phyloP scores from a whole-genome alignment of 2,329 filamentous ascomycete genomes.

The Ophiostoma quercus region DNA sequence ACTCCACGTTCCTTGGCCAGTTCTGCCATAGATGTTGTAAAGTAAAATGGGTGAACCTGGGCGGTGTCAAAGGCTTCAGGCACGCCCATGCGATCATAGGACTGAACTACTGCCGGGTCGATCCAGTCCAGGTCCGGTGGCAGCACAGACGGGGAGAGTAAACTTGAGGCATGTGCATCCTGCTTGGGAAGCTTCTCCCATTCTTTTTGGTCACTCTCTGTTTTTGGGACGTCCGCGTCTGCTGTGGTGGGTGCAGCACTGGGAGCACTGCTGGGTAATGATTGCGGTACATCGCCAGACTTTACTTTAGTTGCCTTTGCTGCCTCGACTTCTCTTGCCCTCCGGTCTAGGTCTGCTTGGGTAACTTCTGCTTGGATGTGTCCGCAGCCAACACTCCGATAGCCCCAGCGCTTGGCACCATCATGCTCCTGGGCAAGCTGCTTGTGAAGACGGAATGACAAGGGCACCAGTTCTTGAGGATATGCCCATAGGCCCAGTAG shows the following conservation, averaged over 20 bases:
- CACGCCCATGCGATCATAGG: conserved; percentile 76
- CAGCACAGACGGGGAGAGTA: conserved; percentile 55
- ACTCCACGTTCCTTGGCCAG: conserved; percentile 66
- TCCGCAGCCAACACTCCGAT: conserved; percentile 72
- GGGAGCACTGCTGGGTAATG: neutral
- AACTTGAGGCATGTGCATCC: conserved; percentile 42
- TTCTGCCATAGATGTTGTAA: conserved; percentile 77
- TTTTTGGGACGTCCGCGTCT: neutral
- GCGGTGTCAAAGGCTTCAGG: conserved; percentile 69
- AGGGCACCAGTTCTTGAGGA: conserved; percentile 72
- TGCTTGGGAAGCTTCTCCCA: conserved; percentile 62
- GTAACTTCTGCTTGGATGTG: conserved; percentile 40
- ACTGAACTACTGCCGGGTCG: conserved; percentile 56
- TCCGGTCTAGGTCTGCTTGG: conserved; percentile 24
- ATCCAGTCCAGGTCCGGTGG: conserved; percentile 84
- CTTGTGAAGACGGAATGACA: conserved; percentile 78
- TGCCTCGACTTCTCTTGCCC: conserved; percentile 29
- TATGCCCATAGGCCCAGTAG: conserved; percentile 90
- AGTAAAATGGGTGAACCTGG: conserved; percentile 88
- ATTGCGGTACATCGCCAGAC: neutral
- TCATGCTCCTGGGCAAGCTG: conserved; percentile 79
- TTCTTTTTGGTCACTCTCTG: conserved; percentile 35
- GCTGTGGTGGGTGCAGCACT: neutral
- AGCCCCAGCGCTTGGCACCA: conserved; percentile 78
- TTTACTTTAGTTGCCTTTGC: neutral